A percentile compares a stretch with the other conserved stretches of the same genome.
Evolutionary conservation across 2,329 filamentous ascomycete species (phyloP).

Genomic region (Aspergillus ochraceoroseus): DNA sequence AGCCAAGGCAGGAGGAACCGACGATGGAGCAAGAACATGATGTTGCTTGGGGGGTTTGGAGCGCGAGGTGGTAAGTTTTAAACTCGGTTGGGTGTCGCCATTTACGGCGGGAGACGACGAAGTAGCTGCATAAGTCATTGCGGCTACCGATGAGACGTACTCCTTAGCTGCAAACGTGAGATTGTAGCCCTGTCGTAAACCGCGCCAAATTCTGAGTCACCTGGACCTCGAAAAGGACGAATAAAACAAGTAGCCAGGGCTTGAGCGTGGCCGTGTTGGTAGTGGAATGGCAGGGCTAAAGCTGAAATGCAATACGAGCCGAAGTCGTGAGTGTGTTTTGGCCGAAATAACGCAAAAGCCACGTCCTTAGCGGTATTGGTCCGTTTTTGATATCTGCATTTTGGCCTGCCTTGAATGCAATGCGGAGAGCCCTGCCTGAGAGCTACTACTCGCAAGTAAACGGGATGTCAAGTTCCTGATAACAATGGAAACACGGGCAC

Average conservation of each 20-base stretch:
- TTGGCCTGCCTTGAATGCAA: slow-evolving; percentile 40
- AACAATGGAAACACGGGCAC: slow-evolving; percentile 22
- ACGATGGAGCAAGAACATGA: slow-evolving; percentile 31
- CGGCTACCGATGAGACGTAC: slow-evolving; percentile 29
- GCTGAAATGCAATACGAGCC: slow-evolving; percentile 32
- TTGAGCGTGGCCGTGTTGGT: slow-evolving; percentile 30
- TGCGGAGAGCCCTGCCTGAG: slow-evolving; percentile 42
- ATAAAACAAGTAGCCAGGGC: slow-evolving; percentile 28
- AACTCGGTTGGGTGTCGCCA: slow-evolving; percentile 35
- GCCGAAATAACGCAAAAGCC: slow-evolving; percentile 33
- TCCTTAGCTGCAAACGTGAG: slow-evolving; percentile 31
- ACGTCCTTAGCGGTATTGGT: slow-evolving; percentile 40
- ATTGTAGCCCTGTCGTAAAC: slow-evolving; percentile 27
- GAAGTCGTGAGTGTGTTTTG: slow-evolving; percentile 28
- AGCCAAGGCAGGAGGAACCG: slow-evolving; percentile 26
- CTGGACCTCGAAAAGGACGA: slow-evolving; percentile 37
- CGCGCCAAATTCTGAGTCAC: slow-evolving; percentile 38
- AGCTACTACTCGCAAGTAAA: slow-evolving; percentile 35
- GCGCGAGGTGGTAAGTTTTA: slow-evolving; percentile 36
- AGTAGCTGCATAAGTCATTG: slow-evolving; percentile 39
- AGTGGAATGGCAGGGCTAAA: slow-evolving; percentile 28
- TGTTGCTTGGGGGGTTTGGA: slow-evolving; percentile 32
- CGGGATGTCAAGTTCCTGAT: slow-evolving; percentile 23
- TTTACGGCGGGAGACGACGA: slow-evolving; percentile 35
- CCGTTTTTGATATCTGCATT: slow-evolving; percentile 43